These are phyloP conservation scores for Gossypium aridum DNA, from an alignment of 441 rosid species.

Conservation along the genomic window DNA sequence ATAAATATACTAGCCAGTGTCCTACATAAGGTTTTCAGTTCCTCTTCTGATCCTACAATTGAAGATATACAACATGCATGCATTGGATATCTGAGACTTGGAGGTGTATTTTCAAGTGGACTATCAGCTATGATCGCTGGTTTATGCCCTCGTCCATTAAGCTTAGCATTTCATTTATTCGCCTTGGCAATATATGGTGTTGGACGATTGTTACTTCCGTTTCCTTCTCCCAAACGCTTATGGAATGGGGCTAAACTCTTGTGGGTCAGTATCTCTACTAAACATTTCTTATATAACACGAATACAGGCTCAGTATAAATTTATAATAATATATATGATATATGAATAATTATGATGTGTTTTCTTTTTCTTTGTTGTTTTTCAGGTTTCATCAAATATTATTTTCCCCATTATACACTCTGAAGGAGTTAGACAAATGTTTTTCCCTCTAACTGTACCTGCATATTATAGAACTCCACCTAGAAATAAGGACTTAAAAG, in stretches of 20 bases:
- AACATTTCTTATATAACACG: neutral
- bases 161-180: neutral
- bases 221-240: too few relatives aligned
- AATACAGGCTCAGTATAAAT: neutral
- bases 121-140: neutral
- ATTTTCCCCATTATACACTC: too few relatives aligned
- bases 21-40: neutral
- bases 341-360: too few relatives aligned
- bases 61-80: too few relatives aligned
- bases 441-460: too few relatives aligned
- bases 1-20: neutral
- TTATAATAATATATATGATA: too few relatives aligned
- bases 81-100: neutral
- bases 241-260: too few relatives aligned
- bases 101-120: slow-evolving; percentile 2
- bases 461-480: neutral
- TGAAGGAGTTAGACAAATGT: too few relatives aligned
- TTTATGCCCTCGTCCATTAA: too few relatives aligned
- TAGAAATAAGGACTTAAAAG: neutral
- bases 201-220: slow-evolving; percentile 1
- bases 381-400: neutral
- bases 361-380: neutral
- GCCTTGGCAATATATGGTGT: slow-evolving; percentile 7
- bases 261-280: too few relatives aligned
- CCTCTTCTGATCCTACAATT: slow-evolving; percentile 10